A percentile compares a stretch with the other conserved stretches of the same genome.
Evolutionary conservation across 768 basidiomycete species (phyloP).

Genomic region (Bullera alba): DNA sequence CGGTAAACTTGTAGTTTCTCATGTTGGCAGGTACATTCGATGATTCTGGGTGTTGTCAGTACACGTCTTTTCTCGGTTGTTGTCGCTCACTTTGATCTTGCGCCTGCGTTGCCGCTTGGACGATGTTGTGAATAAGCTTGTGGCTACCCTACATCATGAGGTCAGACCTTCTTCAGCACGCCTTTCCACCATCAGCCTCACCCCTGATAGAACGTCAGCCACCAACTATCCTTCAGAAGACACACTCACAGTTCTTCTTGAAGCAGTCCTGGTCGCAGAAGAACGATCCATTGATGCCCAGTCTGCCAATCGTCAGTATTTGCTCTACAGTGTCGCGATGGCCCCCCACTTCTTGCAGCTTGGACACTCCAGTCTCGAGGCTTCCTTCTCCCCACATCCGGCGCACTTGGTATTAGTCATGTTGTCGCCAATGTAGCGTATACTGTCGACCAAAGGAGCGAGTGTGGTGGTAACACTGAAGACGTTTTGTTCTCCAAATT

Average conservation of each 20-base stretch:
- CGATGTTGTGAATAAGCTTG: slow-evolving; percentile 42
- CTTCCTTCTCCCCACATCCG: slow-evolving; percentile 63
- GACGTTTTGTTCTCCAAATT: no score
- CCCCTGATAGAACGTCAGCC: slow-evolving; percentile 34
- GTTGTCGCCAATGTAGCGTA: neutral
- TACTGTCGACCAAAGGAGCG: neutral
- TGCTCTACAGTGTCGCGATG: neutral
- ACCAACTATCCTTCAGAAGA: slow-evolving; percentile 13
- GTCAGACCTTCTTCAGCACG: neutral
- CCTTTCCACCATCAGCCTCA: slow-evolving; percentile 15
- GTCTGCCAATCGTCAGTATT: slow-evolving; percentile 19
- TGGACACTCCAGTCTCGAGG: slow-evolving; percentile 82
- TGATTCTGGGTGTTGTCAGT: slow-evolving; percentile 52
- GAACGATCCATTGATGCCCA: slow-evolving; percentile 47
- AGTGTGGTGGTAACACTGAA: neutral
- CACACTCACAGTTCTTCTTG: slow-evolving; percentile 81
- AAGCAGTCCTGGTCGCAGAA: slow-evolving; percentile 96
- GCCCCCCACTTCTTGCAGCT: slow-evolving; percentile 75
- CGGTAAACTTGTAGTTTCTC: slow-evolving; percentile 69
- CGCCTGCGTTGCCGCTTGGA: slow-evolving; percentile 42
- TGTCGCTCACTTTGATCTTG: slow-evolving; percentile 35
- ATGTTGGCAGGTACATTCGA: slow-evolving; percentile 65
- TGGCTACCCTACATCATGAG: slow-evolving; percentile 20
- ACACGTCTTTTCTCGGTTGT: neutral
- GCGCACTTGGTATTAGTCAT: slow-evolving; percentile 43